Percentiles rank a stretch among this genome's conserved stretches.
phyloP scores from a whole-genome alignment of 805 yeast genomes.

The Saccharomycopsis olivae region DNA sequence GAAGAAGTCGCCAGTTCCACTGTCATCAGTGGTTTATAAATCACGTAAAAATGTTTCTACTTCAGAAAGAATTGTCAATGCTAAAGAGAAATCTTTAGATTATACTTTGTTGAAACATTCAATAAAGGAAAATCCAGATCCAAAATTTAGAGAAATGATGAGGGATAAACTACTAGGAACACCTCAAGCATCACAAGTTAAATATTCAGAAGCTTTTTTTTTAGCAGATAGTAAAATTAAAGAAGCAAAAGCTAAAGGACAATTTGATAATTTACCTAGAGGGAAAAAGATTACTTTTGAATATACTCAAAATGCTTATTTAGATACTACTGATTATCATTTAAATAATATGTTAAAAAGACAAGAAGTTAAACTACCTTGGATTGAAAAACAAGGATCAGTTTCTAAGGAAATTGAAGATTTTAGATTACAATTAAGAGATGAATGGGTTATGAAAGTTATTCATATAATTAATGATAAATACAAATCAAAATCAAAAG shows the following conservation, averaged over 20 bases:
- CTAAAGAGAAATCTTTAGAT: constrained; percentile 57
- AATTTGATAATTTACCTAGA: constrained; percentile 47
- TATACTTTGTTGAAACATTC: constrained; percentile 39
- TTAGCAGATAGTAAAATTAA: constrained; percentile 68
- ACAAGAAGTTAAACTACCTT: constrained; percentile 79
- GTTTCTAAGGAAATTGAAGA: constrained; percentile 36
- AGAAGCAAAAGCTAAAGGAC: constrained; percentile 63
- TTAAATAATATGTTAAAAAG: constrained; percentile 63
- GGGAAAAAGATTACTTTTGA: constrained; percentile 46
- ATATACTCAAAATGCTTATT: constrained; percentile 39
- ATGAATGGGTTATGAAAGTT: constrained; percentile 29
- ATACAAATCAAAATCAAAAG: constrained; percentile 4
- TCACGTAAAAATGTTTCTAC: background rate
- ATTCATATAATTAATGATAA: constrained; percentile 24
- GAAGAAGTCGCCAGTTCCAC: background rate
- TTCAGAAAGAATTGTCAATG: constrained; percentile 38
- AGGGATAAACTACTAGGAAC: constrained; percentile 56
- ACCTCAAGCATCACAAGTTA: constrained; percentile 46
- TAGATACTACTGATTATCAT: constrained; percentile 65
- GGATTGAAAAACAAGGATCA: constrained; percentile 73
- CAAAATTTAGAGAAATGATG: constrained; percentile 45
- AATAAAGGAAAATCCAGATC: constrained; percentile 28
- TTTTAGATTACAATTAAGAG: constrained; percentile 37
- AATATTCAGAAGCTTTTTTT: constrained; percentile 46
- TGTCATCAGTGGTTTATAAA: background rate